A percentile compares a stretch with the other conserved stretches of the same genome.
Evolutionary conservation across 2,329 filamentous ascomycete species (phyloP).

Genomic region (Didymosphaeria variabile): DNA sequence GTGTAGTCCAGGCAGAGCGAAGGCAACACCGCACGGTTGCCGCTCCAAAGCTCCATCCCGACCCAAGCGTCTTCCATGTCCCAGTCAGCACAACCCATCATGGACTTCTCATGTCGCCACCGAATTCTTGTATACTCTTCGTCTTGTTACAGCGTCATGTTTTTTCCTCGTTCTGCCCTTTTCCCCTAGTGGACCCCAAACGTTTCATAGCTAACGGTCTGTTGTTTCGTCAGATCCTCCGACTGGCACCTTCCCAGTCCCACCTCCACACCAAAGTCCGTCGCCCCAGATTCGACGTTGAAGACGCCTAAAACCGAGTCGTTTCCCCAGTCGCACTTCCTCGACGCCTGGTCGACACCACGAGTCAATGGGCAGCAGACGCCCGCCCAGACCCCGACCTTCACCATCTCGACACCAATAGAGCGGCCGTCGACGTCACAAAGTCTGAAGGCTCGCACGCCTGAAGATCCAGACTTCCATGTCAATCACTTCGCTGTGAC

Average conservation of each 20-base stretch:
- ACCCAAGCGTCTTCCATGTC: constrained; percentile 30
- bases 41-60: constrained; percentile 34
- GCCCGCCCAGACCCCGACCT: constrained; percentile 53
- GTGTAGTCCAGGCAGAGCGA: constrained; percentile 42
- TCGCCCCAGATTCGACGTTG: constrained; percentile 50
- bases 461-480: constrained; percentile 62
- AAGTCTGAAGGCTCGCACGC: constrained; percentile 45
- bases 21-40: constrained; percentile 50
- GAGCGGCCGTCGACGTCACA: constrained; percentile 47
- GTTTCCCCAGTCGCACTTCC: constrained; percentile 55
- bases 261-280: constrained; percentile 57
- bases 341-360: constrained; percentile 61
- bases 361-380: constrained; percentile 52
- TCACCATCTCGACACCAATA: constrained; percentile 48
- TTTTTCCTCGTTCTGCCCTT: constrained; percentile 12
- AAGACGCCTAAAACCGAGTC: constrained; percentile 57
- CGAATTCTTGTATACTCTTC: constrained; percentile 12
- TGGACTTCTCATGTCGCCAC: constrained; percentile 16
- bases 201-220: constrained; percentile 47
- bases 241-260: constrained; percentile 62
- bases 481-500: constrained; percentile 68
- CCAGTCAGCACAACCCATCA: constrained; percentile 26
- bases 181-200: constrained; percentile 28
- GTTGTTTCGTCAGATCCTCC: constrained; percentile 49
- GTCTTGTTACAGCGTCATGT: constrained; percentile 7